phyloP scores from a whole-genome alignment of 2,329 filamentous ascomycete species.

The Sclerotinia borealis region DNA sequence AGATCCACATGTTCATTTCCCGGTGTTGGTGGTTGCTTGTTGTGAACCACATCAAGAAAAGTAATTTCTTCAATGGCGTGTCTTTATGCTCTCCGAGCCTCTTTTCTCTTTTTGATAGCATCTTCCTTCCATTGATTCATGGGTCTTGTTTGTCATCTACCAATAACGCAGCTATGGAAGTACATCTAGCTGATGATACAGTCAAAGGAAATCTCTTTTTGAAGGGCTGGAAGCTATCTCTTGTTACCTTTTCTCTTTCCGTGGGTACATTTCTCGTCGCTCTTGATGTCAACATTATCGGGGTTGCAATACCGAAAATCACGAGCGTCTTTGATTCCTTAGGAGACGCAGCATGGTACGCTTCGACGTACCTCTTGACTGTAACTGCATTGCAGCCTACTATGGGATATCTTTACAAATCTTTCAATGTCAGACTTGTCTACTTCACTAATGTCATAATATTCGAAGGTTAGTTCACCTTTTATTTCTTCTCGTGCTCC shows the following conservation, averaged over 20 bases:
- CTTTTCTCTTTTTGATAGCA: background rate
- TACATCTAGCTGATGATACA: background rate
- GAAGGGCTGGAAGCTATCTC: background rate
- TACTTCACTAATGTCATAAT: conserved; percentile 14
- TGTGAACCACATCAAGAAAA: no score
- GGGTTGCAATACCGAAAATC: conserved; percentile 43
- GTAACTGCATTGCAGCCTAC: conserved; percentile 27
- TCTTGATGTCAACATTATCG: conserved; percentile 2
- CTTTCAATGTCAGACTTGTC: conserved; percentile 13
- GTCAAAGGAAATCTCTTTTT: background rate
- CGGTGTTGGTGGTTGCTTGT: no score
- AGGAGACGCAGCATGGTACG: conserved; percentile 41
- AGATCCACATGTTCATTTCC: no score
- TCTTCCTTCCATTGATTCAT: no score
- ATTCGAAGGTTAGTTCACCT: background rate
- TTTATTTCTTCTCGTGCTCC: background rate
- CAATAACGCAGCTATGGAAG: background rate
- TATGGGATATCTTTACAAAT: conserved; percentile 19
- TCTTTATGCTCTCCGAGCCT: background rate
- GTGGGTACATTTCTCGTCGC: background rate
- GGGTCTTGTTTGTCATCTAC: background rate
- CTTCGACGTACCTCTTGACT: conserved; percentile 33
- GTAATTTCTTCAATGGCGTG: no score
- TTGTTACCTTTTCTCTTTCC: background rate
- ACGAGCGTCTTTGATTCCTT: conserved; percentile 36